phyloP scores from a whole-genome alignment of 305 asterid genomes.

The Fraxinus nigra region DNA sequence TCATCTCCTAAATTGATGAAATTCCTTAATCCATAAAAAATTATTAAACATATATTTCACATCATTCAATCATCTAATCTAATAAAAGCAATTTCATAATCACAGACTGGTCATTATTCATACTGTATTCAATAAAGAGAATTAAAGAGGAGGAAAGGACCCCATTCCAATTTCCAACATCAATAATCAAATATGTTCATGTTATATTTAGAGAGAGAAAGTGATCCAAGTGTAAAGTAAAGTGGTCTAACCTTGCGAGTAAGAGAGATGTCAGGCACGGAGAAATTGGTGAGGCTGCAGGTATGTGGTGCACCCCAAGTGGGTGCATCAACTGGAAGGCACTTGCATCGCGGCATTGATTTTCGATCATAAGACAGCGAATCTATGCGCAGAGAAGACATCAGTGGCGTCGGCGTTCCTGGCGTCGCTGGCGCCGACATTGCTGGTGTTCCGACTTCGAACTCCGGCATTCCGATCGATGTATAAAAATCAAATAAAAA shows the following conservation, averaged over 20 bases:
- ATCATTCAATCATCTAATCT: too few species aligned
- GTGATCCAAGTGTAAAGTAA: background rate
- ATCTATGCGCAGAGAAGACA: constrained; percentile 62
- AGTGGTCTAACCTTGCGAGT: constrained; percentile 72
- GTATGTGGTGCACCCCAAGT: constrained; percentile 76
- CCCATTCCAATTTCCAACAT: background rate
- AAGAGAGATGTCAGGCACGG: constrained; percentile 72
- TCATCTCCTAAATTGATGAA: background rate
- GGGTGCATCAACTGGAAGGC: constrained; percentile 68
- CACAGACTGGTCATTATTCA: background rate
- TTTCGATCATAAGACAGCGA: constrained; percentile 74
- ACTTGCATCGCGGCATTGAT: constrained; percentile 94
- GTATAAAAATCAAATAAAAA: background rate
- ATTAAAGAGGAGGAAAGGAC: background rate
- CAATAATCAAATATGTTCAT: background rate
- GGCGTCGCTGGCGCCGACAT: constrained; percentile 83
- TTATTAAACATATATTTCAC: background rate
- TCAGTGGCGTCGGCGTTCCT: constrained; percentile 79
- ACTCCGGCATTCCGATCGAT: constrained; percentile 45
- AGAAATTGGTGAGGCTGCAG: constrained; percentile 56
- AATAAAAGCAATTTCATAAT: background rate
- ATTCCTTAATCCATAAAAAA: too few species aligned
- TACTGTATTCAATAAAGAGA: background rate
- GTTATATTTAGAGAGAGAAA: background rate
- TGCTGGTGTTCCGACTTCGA: constrained; percentile 43